These are phyloP conservation scores for Lodderomyces jiufengensis DNA, from an alignment of 1,139 yeast genomes.

Conservation along the genomic window DNA sequence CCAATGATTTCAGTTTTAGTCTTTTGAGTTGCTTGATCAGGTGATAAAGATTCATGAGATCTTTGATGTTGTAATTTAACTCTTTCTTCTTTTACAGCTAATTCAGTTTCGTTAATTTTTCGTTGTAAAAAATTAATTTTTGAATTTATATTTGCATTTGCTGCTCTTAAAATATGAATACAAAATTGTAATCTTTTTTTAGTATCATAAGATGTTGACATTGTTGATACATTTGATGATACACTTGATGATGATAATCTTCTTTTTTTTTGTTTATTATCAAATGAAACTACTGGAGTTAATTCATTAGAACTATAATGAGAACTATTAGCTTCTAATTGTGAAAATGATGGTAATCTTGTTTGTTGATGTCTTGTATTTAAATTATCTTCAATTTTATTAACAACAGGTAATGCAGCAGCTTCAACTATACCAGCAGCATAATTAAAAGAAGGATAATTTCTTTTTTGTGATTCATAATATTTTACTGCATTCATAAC, in stretches of 20 bases:
- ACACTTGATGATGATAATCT: constrained; percentile 12
- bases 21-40: constrained; percentile 27
- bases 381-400: constrained; percentile 45
- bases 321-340: constrained; percentile 7
- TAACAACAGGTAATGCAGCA: constrained; percentile 58
- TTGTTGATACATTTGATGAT: constrained; percentile 14
- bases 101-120: constrained; percentile 26
- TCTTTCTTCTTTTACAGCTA: constrained; percentile 15
- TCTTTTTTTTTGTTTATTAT: constrained; percentile 20
- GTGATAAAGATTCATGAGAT: constrained; percentile 12
- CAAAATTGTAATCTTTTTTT: constrained; percentile 70
- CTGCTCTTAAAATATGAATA: constrained; percentile 67
- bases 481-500: constrained; percentile 58
- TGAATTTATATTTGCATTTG: constrained; percentile 65
- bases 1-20: constrained; percentile 80
- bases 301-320: constrained; percentile 6
- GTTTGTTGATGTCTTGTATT: constrained; percentile 37
- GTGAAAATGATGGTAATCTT: constrained; percentile 12
- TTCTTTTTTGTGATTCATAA: constrained; percentile 53
- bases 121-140: constrained; percentile 62
- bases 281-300: constrained; percentile 10
- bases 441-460: constrained; percentile 57
- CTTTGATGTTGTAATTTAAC: constrained; percentile 9
- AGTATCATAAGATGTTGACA: constrained; percentile 43
- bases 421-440: constrained; percentile 67